Evolutionary conservation across 2,329 filamentous ascomycete species (phyloP), one percentile per base, ranked within the genome.

Genomic region (Cercospora citrullina): DNA sequence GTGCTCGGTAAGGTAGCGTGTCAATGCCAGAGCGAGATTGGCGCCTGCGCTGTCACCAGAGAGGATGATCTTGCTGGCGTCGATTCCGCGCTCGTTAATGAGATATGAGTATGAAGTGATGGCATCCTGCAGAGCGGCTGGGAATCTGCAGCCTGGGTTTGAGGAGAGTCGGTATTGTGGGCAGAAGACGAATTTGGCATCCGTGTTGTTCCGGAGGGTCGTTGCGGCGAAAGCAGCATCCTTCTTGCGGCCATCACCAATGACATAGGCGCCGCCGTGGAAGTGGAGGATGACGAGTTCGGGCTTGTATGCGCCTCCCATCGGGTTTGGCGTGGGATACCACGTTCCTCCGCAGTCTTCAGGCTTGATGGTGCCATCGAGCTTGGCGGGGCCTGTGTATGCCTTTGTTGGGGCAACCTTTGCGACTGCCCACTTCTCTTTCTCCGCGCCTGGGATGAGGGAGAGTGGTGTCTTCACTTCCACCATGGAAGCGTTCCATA

Each of bases 31-130:
- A 0, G 75, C 78, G 10, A 83, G 74, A 70, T 86, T 85, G 0
- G 76, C 84, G 63, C 84, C 84, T 0, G 84, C 84, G 36, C 80
- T 83, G 72, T 86, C 84, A 5, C 84, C 84, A 0, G 79, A 80
- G 0, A 86, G 16, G 0, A 82, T 75, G 64, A 86, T 83, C 36
- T 80, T 76, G 0, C 68, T 60, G 0, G 83, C 71, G 0, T 80
- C 72, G 51, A 86, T 78, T 0, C 76, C 68, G 14, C 83, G 72
- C 4, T 76, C 75, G n/a, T 80, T 73, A 10, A 84, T 67, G 0
- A 85, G 78, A 73, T 85, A 82, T 6, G 81, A 72, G 71, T 84
- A 85, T 4, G 78, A 71, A 0, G 84, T 81, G 53, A 87, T 69
- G 3, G 76, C 77, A 71, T 86, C 85, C 73, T 86, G 84, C 3